Conservation (phyloP, 257 asterid species). For the Linderniella brevidens region DNA sequence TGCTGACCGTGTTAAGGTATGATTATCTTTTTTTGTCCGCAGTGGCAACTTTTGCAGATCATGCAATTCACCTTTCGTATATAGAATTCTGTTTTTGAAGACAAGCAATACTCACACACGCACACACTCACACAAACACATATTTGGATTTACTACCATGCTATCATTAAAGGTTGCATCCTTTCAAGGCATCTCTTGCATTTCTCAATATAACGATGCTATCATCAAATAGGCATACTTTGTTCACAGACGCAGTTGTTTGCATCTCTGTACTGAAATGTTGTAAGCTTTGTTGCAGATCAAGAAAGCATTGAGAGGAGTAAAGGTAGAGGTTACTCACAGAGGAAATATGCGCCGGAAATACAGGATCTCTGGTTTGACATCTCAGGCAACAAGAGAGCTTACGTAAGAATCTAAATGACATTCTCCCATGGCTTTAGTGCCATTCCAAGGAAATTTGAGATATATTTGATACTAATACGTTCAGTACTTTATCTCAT, state of each 20-base stretch:
- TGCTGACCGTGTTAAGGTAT: slow-evolving; percentile 85
- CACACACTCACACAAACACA: too few species aligned
- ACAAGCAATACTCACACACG: too few species aligned
- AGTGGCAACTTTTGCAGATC: background rate
- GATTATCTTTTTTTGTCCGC: background rate
- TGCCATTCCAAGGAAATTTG: background rate
- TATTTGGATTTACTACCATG: too few species aligned
- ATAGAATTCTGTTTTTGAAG: too few species aligned
- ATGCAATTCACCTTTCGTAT: background rate
- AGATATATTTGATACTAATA: background rate
- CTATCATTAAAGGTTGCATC: too few species aligned
- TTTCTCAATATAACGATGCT: background rate
- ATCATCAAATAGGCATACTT: background rate
- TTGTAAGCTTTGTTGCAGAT: slow-evolving; percentile 14
- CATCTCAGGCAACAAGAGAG: slow-evolving; percentile 41
- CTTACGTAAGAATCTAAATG: slow-evolving; percentile 19
- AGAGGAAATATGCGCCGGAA: slow-evolving; percentile 39
- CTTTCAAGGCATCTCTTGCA: background rate
- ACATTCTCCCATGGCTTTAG: background rate
- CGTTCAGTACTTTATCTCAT: too few species aligned
- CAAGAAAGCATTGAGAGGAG: slow-evolving; percentile 47
- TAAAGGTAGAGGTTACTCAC: slow-evolving; percentile 51
- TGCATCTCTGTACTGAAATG: background rate
- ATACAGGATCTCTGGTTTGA: slow-evolving; percentile 34
- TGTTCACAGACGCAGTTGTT: background rate